phyloP scores from a whole-genome alignment of 129 eudicot genomes.

The Artemisia argyi region DNA sequence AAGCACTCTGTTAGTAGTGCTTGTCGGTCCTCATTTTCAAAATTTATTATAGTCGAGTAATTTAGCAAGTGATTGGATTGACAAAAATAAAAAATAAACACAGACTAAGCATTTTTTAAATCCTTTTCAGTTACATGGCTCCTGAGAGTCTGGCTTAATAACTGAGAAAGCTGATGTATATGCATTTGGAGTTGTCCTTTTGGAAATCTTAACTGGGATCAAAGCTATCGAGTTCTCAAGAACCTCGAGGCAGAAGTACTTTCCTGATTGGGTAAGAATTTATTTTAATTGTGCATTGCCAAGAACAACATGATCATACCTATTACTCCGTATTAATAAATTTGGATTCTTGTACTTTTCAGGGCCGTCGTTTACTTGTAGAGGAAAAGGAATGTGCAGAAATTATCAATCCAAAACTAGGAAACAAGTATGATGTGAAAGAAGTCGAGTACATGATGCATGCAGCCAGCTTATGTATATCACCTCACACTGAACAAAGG shows the following conservation, averaged over 20 bases:
- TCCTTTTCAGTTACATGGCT: no score
- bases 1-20: no score
- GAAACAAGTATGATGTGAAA: conserved; percentile 31
- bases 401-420: conserved; percentile 40
- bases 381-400: conserved; percentile 17
- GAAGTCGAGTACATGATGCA: conserved; percentile 41
- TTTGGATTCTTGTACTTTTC: conserved; percentile 9
- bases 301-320: background rate
- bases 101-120: no score
- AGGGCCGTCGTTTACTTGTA: conserved; percentile 32
- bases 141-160: no score
- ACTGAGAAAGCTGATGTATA: background rate
- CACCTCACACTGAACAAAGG: conserved; percentile 39
- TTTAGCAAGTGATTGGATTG: no score
- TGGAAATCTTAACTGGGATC: conserved; percentile 49
- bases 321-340: background rate
- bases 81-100: no score
- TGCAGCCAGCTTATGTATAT: conserved; percentile 40
- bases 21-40: no score
- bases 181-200: conserved; percentile 50
- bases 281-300: no score
- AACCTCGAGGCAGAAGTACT: conserved; percentile 35
- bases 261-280: conserved; percentile 32
- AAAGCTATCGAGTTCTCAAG: conserved; percentile 45
- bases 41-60: no score